Evolutionary conservation across 2,329 filamentous ascomycete genomes (phyloP).

Genomic region (Hypoxylon sp.): DNA sequence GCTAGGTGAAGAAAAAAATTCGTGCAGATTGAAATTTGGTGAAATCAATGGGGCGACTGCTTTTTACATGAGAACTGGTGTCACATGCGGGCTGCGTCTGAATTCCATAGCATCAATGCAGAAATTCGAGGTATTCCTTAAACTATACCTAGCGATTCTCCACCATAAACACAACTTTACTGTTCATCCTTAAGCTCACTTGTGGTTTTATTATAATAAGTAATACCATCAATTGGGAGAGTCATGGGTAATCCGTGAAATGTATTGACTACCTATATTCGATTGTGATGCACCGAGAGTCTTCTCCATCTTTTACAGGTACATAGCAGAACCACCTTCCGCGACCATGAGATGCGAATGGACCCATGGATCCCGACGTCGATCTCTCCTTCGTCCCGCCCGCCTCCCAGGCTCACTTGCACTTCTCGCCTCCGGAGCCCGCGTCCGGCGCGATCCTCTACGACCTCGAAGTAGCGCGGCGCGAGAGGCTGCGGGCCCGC

Average conservation of each 20-base stretch:
- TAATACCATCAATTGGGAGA: not conserved
- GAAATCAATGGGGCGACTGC: constrained; percentile 20
- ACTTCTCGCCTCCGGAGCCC: constrained; percentile 57
- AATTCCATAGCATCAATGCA: not conserved
- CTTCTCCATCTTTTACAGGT: not conserved
- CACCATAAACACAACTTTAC: constrained; percentile 20
- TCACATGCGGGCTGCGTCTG: constrained; percentile 3
- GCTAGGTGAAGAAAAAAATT: constrained; percentile 22
- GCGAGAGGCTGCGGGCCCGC: constrained; percentile 47
- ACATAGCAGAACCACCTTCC: no score
- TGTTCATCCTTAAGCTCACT: not conserved
- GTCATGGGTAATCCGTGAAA: not conserved
- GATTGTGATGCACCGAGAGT: not conserved
- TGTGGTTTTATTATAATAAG: constrained; percentile 7
- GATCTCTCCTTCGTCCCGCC: constrained; percentile 5
- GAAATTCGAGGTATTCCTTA: not conserved
- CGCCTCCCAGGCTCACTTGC: constrained; percentile 60
- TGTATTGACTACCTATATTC: not conserved
- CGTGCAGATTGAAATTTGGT: constrained; percentile 38
- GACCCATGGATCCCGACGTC: constrained; percentile 24
- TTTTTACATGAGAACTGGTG: not conserved
- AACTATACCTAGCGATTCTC: constrained; percentile 19
- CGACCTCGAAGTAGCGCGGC: constrained; percentile 53
- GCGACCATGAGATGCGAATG: not conserved
- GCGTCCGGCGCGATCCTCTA: constrained; percentile 59